Evolutionary conservation across 768 basidiomycete species (phyloP), one percentile per base, ranked within the genome.

Genomic region (Strobilomyces confusus): DNA sequence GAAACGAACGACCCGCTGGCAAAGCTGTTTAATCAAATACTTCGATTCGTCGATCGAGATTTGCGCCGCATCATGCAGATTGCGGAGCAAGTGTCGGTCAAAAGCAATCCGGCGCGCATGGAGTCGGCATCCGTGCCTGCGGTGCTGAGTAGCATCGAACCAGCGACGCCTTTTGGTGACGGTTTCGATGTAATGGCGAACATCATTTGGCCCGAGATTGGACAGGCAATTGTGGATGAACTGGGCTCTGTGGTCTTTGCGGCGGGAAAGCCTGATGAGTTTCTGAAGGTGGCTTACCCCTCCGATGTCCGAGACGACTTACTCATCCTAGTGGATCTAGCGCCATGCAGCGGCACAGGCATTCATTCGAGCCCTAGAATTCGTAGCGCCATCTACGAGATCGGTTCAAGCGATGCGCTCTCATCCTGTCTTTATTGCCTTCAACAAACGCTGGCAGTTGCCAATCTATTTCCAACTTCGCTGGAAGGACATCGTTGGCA

Each of bases 391-490:
- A 0, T 90, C 92, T 3, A 69, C 78, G 15, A 75, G 78, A 26
- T 80, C 89, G 3, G 79, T 95, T 9, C 75, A 83, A 55, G 73
- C 77, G 3, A 85, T 98, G 80, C 82, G 92, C 4, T 64, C 74
- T 5, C 89, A 92, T 66, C 80, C 84, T 0, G 75, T 84, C 4
- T 95, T 86, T 66, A 58, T 63, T 22, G 70, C 83, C 1, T 97
- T 98, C 64, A 82, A 88, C 64, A 78, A 81, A 55, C 80, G 93
- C 33, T 99, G 97, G 95, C 97, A 98, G 66, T 79, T 99, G 3
- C 90, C 92, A 1, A 89, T 98, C 9, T 98, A 98, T 67, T 98
- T 95, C 68, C 97, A 99, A 64, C 75, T 99, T 55, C 81, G 95
- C 41, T 95, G 95, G 92, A 97, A 97, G 70, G 95, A 97, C 64